A percentile compares a stretch with the other conserved stretches of the same genome.
Conservation (phyloP, 176 grass and related monocot species). For the Chrysopogon serrulatus region DNA sequence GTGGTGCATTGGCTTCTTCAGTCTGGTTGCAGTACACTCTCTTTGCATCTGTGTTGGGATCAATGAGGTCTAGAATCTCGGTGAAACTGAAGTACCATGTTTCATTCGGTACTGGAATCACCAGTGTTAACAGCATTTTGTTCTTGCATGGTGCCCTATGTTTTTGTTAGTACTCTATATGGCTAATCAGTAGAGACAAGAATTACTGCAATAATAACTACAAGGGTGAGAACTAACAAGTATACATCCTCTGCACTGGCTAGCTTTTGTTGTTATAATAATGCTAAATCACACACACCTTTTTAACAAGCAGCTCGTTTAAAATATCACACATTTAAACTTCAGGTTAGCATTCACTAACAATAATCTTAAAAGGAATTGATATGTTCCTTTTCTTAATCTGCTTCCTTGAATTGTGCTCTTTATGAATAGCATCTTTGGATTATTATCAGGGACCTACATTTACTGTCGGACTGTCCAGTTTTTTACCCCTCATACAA, state of each 20-base stretch:
- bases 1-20: background rate
- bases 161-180: background rate
- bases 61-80: constrained; percentile 8
- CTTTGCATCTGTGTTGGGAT: constrained; percentile 5
- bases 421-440: background rate
- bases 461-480: background rate
- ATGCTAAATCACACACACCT: background rate
- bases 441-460: background rate
- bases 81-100: constrained; percentile 7
- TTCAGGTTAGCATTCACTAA: background rate
- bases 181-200: background rate
- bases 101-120: constrained; percentile 3
- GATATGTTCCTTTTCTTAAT: too few species aligned
- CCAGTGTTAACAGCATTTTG: background rate
- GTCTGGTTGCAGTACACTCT: background rate
- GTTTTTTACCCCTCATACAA: background rate
- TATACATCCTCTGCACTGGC: background rate
- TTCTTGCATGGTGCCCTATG: background rate
- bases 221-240: background rate
- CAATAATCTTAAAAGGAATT: background rate
- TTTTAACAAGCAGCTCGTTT: background rate
- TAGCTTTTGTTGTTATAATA: background rate
- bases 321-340: background rate
- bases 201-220: background rate
- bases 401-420: background rate